Percentiles rank a stretch among this genome's conserved stretches.
Conservation (phyloP, 345 rosid species). For the Stellera chamaejasme region DNA sequence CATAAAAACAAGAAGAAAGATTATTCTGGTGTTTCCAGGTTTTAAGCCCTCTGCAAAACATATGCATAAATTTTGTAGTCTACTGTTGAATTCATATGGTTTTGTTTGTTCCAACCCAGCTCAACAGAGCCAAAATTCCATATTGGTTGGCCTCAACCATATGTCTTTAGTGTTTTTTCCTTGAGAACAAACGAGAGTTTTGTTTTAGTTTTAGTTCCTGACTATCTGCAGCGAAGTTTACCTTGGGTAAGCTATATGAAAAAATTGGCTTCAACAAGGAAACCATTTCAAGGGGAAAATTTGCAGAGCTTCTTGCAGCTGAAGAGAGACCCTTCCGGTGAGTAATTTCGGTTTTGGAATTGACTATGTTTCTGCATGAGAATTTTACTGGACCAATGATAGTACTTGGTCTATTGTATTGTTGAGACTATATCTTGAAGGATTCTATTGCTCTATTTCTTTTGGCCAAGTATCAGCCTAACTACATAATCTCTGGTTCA, state of each 20-base stretch:
- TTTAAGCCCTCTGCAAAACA: no score
- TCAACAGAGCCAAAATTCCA: no score
- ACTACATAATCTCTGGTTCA: no score
- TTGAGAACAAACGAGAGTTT: no score
- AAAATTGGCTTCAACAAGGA: slow-evolving; percentile 90
- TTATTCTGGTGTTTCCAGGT: no score
- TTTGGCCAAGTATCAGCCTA: not conserved
- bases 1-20: no score
- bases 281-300: slow-evolving; percentile 86
- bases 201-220: slow-evolving; percentile 6
- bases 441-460: not conserved
- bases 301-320: slow-evolving; percentile 82
- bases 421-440: not conserved
- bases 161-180: slow-evolving; percentile 1
- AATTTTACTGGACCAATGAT: no score
- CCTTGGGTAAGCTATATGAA: slow-evolving; percentile 75
- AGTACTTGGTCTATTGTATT: no score
- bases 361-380: no score
- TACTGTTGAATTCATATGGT: no score
- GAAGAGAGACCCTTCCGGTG: slow-evolving; percentile 87
- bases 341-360: slow-evolving; percentile 16
- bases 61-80: no score
- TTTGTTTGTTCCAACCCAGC: no score
- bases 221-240: slow-evolving; percentile 57
- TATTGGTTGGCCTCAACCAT: not conserved